Percentiles rank a stretch among this genome's conserved stretches.
Evolutionary conservation across 2,329 filamentous ascomycete species (phyloP).

Genomic region (Talaromyces sp.): DNA sequence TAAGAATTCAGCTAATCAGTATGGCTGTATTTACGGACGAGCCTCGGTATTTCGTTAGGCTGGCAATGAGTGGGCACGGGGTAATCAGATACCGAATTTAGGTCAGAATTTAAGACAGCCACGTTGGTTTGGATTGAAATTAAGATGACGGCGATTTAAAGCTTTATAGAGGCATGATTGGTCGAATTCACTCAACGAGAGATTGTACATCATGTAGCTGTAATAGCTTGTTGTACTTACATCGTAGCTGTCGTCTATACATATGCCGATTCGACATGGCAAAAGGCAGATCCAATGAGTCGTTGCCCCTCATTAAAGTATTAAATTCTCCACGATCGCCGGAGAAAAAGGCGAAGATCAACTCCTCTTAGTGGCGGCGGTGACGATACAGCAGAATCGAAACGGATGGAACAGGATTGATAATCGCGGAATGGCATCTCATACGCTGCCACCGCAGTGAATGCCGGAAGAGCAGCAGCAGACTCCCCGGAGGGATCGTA

Average conservation of each 20-base stretch:
- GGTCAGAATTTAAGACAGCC: too few relatives aligned
- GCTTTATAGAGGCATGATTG: too few relatives aligned
- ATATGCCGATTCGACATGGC: not conserved
- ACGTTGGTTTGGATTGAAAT: too few relatives aligned
- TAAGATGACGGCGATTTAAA: too few relatives aligned
- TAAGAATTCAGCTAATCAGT: too few relatives aligned
- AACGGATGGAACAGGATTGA: slow-evolving; percentile 23
- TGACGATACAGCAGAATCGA: slow-evolving; percentile 12
- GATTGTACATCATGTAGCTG: too few relatives aligned
- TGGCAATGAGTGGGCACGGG: too few relatives aligned
- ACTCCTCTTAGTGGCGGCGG: not conserved
- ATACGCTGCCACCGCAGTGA: not conserved
- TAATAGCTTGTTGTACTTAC: too few relatives aligned
- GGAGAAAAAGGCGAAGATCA: slow-evolving; percentile 12
- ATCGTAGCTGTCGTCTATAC: too few relatives aligned
- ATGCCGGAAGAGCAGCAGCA: slow-evolving; percentile 6
- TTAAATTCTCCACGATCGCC: slow-evolving; percentile 9
- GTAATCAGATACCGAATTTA: not conserved
- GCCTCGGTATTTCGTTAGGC: not conserved
- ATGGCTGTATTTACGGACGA: too few relatives aligned
- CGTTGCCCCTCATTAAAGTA: slow-evolving; percentile 2
- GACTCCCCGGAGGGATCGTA: slow-evolving; percentile 12
- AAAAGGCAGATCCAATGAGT: not conserved
- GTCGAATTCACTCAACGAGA: too few relatives aligned
- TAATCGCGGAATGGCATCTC: slow-evolving; percentile 11